A percentile compares a stretch with the other conserved stretches of the same genome.
phyloP scores from a whole-genome alignment of 768 basidiomycete species.

The Tricholoma furcatifolium region DNA sequence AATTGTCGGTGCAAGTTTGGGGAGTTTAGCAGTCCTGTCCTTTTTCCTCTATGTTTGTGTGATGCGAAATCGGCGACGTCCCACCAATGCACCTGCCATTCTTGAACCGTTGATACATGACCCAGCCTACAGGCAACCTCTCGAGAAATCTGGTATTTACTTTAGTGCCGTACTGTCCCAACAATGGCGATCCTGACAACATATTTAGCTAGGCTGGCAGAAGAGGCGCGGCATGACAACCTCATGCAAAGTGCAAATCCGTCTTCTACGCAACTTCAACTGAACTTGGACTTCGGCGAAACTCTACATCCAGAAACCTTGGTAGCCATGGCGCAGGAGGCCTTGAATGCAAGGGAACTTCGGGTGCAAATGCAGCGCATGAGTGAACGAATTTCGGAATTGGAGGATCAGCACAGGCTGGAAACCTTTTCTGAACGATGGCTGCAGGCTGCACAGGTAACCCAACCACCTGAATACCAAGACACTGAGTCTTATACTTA shows the following conservation, averaged over 20 bases:
- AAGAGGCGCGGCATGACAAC: background rate
- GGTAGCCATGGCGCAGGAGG: background rate
- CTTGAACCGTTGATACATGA: background rate
- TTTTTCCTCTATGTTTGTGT: background rate
- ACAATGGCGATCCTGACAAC: background rate
- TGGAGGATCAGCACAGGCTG: conserved; percentile 8
- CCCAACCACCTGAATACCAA: conserved; percentile 1
- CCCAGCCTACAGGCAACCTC: conserved; percentile 5
- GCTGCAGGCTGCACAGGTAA: background rate
- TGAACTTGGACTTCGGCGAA: background rate
- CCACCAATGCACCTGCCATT: background rate
- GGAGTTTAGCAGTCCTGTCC: background rate
- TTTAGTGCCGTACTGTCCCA: background rate
- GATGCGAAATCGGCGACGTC: background rate
- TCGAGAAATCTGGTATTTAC: conserved; percentile 8
- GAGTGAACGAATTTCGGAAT: conserved; percentile 6
- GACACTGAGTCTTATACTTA: conserved; percentile 9
- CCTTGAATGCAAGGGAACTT: background rate
- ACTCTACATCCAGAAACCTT: background rate
- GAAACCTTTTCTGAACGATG: background rate
- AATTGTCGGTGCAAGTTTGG: conserved; percentile 6
- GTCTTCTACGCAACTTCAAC: background rate
- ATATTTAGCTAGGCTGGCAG: background rate
- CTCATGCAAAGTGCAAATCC: background rate
- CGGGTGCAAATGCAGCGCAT: conserved; percentile 4